A percentile compares a stretch with the other conserved stretches of the same genome.
These are phyloP conservation scores for Hanseniaspora lindneri DNA, from an alignment of 805 yeast species.

Conservation along the genomic window DNA sequence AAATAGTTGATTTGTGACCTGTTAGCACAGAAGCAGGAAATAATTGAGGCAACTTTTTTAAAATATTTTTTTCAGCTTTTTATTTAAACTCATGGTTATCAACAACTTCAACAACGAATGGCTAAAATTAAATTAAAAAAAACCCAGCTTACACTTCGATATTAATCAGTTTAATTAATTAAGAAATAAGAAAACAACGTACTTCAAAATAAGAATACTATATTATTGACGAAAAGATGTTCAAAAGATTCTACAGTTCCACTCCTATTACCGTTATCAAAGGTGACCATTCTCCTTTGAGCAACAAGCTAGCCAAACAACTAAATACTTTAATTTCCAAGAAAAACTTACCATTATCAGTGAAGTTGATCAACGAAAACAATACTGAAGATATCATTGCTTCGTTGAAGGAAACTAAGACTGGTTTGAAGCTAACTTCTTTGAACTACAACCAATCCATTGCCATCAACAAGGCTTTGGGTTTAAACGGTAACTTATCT, in stretches of 20 bases:
- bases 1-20: background rate
- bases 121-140: background rate
- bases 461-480: conserved; percentile 90
- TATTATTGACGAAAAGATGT: conserved; percentile 39
- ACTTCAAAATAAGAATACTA: too few species aligned
- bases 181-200: too few species aligned
- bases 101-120: background rate
- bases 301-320: conserved; percentile 12
- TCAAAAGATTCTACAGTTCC: conserved; percentile 89
- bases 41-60: background rate
- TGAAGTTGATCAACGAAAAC: conserved; percentile 78
- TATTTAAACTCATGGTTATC: background rate
- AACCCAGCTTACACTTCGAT: background rate
- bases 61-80: background rate
- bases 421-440: conserved; percentile 57
- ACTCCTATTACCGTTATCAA: conserved; percentile 91
- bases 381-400: conserved; percentile 75
- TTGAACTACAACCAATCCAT: conserved; percentile 37
- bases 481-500: conserved; percentile 90
- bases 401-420: conserved; percentile 88
- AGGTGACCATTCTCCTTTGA: conserved; percentile 71
- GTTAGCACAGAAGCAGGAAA: background rate
- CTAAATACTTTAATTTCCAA: conserved; percentile 11
- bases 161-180: too few species aligned
- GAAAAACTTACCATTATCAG: conserved; percentile 31